Conservation (phyloP, 169 alveolate species). For the Eimeria maxima region DNA sequence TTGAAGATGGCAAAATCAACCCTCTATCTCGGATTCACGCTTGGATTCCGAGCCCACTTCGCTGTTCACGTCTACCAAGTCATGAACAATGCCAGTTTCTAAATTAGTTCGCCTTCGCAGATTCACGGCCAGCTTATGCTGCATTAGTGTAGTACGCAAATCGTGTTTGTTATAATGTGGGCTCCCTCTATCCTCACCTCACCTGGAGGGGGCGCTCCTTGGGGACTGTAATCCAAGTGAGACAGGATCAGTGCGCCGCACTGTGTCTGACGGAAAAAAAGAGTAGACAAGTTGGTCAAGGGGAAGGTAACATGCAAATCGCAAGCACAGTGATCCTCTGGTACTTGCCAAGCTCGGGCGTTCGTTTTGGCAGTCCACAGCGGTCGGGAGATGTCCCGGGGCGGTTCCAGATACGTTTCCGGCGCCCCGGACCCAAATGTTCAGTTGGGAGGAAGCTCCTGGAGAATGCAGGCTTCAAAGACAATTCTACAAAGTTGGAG, state of each 20-base stretch:
- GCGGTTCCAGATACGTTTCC: constrained; percentile 64
- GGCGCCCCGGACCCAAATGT: constrained; percentile 71
- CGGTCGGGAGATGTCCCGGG: constrained; percentile 54
- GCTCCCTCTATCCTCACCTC: constrained; percentile 33
- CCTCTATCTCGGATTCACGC: not conserved
- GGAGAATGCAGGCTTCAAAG: constrained; percentile 40
- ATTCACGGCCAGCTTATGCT: not conserved
- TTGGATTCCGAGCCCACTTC: not conserved
- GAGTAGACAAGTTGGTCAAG: constrained; percentile 43
- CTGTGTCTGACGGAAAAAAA: not conserved
- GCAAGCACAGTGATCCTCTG: constrained; percentile 41
- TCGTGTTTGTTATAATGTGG: not conserved
- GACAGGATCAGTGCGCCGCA: constrained; percentile 68
- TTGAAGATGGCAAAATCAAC: not conserved
- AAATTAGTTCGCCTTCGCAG: not conserved
- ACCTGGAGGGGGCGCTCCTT: constrained; percentile 46
- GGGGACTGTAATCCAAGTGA: constrained; percentile 65
- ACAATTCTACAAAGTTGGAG: constrained; percentile 59
- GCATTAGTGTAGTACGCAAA: not conserved
- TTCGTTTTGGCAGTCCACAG: constrained; percentile 51
- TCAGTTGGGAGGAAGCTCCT: constrained; percentile 25
- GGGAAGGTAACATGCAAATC: not conserved
- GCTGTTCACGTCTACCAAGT: constrained; percentile 11
- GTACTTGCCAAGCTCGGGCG: constrained; percentile 11
- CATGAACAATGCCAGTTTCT: constrained; percentile 1